Base-by-base conservation (phyloP, 805 yeast species). In the Jamesozyma piceae region DNA sequence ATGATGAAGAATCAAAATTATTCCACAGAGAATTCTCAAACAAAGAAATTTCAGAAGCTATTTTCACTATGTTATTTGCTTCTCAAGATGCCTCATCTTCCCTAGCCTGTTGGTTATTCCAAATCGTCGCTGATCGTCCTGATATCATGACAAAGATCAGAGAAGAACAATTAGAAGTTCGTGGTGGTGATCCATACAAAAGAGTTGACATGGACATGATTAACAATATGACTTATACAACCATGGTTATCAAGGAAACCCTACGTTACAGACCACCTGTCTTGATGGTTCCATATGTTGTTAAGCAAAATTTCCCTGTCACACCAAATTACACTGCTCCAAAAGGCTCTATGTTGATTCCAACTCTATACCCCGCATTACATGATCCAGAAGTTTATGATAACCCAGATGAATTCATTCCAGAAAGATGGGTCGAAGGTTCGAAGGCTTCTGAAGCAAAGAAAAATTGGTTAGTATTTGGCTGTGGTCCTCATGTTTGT, bases 61-160 rank as follows among this genome's bases (percentile, higher is more conserved):
- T 92, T 49, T 92, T 92, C 75, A 92, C 98, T 13, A 92, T 92
- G 66, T 70, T 92, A 63, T 92, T 92, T 65, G 98, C 98, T 5
- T 84, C 96, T 4, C 98, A 92, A 68, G 98, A 92, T 67, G 98
- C 98, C 20, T 84, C 96, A 6, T 88, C 97, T 1, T 86, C 97
- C 3, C 80, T 94, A 53, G 92, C 96, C 49, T 90, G 97, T 66
- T 92, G 98, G 98, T 73, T 92, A 57, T 92, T 90, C 78, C 98
- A 92, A 72, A 77, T 88, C 54, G 80, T 88, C 43, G 89, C 96
- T 47, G 98, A 92, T 64, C 78, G 96, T 58, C 97, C 97, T 33
- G 97, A 92, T 51, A 82, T 92, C 45, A 77, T 78, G 63, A 72
- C 65, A 33, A 89, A 89, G 65, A 75, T 92, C 50, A 83, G 97